phyloP scores from a whole-genome alignment of 148 eudicot species.

The Rhododendron henanense region DNA sequence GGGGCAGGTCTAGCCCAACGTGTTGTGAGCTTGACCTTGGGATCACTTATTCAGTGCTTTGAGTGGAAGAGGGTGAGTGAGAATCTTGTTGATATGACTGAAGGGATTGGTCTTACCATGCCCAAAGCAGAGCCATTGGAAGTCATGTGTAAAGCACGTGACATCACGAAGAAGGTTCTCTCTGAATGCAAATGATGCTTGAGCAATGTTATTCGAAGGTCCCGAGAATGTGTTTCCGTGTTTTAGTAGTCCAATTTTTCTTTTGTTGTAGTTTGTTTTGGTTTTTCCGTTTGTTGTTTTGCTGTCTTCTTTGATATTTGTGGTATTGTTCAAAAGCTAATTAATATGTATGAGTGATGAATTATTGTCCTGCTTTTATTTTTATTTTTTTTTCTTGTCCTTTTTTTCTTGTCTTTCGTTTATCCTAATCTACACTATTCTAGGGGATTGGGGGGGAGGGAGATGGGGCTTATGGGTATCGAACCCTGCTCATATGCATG shows the following conservation, averaged over 20 bases:
- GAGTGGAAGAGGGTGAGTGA: conserved; percentile 31
- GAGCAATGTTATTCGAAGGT: not conserved
- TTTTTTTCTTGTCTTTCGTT: too few relatives aligned
- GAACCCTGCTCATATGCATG: too few relatives aligned
- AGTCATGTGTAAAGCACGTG: conserved; percentile 4
- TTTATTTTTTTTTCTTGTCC: too few relatives aligned
- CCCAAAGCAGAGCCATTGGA: conserved; percentile 25
- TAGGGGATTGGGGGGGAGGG: too few relatives aligned
- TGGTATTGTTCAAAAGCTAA: not conserved
- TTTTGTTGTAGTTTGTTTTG: too few relatives aligned
- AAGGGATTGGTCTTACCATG: conserved; percentile 28
- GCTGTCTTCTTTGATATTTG: not conserved
- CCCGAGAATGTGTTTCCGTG: not conserved
- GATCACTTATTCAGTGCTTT: conserved; percentile 35
- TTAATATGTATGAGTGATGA: not conserved
- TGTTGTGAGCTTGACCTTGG: conserved; percentile 28
- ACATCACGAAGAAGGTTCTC: conserved; percentile 7
- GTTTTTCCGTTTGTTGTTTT: not conserved
- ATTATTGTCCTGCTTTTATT: too few relatives aligned
- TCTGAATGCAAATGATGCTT: not conserved
- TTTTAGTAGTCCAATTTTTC: not conserved
- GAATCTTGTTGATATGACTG: conserved; percentile 23
- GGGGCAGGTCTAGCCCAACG: conserved; percentile 27
- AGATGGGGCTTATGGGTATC: too few relatives aligned
- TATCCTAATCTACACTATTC: too few relatives aligned